A percentile compares a stretch with the other conserved stretches of the same genome.
phyloP scores from a whole-genome alignment of 1,284 basidiomycete species.

The Rhizoctonia solani region DNA sequence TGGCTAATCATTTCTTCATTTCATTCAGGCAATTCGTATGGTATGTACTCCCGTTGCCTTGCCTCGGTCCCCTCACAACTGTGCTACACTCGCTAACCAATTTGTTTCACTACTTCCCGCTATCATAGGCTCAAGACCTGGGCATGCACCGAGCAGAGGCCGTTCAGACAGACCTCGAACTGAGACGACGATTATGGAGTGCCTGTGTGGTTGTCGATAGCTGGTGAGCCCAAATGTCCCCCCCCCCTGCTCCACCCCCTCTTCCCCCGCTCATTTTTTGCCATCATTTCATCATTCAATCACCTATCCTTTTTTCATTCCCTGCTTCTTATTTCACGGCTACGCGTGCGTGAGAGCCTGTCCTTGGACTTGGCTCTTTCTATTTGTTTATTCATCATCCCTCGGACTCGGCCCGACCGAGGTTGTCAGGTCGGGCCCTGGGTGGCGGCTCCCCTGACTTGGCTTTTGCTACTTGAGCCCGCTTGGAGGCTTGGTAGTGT shows the following conservation, averaged over 20 bases:
- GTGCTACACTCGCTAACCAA: constrained; percentile 40
- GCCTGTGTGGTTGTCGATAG: constrained; percentile 89
- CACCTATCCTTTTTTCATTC: not conserved
- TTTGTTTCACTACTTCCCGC: not conserved
- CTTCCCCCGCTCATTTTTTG: not conserved
- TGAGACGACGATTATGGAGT: constrained; percentile 86
- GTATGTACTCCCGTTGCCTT: constrained; percentile 50
- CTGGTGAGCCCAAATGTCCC: constrained; percentile 63
- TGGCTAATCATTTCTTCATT: constrained; percentile 16
- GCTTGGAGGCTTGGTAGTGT: not conserved
- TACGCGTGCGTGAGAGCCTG: not conserved
- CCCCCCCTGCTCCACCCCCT: not conserved
- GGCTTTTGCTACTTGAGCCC: not conserved
- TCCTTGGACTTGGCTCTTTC: not conserved
- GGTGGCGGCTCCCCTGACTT: constrained; percentile 1
- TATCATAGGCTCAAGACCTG: constrained; percentile 82
- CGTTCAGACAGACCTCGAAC: constrained; percentile 76
- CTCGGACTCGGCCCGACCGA: not conserved
- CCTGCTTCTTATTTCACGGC: constrained; percentile 1
- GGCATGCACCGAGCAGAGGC: constrained; percentile 87
- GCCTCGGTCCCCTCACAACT: constrained; percentile 2
- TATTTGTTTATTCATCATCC: not conserved
- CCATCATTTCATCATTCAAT: not conserved
- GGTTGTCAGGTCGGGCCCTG: constrained; percentile 7
- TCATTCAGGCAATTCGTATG: constrained; percentile 74